Conservation (phyloP, 352 stramenopile genomes). For the Globisporangium cederbergense region DNA sequence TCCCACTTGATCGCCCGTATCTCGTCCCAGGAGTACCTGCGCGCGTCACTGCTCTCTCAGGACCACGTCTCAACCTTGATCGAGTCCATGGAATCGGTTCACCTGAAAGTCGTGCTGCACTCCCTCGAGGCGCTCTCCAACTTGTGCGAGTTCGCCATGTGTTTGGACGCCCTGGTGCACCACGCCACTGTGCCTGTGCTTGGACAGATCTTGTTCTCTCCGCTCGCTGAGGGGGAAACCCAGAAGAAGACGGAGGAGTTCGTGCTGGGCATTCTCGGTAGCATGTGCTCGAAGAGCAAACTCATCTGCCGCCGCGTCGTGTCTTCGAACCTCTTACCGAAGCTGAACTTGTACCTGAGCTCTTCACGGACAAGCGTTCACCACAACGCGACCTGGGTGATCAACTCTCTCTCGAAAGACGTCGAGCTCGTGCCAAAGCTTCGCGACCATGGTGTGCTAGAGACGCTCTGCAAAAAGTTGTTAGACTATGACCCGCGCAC, state of each 20-base stretch:
- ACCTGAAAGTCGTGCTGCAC: constrained; percentile 56
- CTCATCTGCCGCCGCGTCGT: constrained; percentile 47
- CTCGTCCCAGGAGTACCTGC: constrained; percentile 45
- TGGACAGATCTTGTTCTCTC: constrained; percentile 63
- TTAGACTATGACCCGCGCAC: constrained; percentile 28
- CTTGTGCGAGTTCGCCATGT: constrained; percentile 58
- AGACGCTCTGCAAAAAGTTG: constrained; percentile 40
- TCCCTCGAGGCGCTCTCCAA: constrained; percentile 55
- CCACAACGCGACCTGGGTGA: constrained; percentile 47
- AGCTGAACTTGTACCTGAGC: constrained; percentile 37
- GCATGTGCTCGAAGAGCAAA: constrained; percentile 49
- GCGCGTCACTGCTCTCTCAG: constrained; percentile 44
- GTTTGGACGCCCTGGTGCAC: constrained; percentile 62
- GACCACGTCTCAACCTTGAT: constrained; percentile 62
- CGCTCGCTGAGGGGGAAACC: constrained; percentile 12
- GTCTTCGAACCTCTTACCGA: constrained; percentile 62
- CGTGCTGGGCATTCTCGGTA: constrained; percentile 42
- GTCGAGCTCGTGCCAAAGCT: constrained; percentile 61
- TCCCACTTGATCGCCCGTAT: constrained; percentile 59
- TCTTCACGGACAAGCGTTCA: constrained; percentile 23
- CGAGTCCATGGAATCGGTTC: constrained; percentile 71
- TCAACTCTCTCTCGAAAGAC: constrained; percentile 64
- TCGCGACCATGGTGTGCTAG: constrained; percentile 40
- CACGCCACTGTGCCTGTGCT: constrained; percentile 73
- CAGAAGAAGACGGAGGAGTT: constrained; percentile 24